Conservation (phyloP, 1,284 basidiomycete genomes). For the Austroboletus rostrupii region DNA sequence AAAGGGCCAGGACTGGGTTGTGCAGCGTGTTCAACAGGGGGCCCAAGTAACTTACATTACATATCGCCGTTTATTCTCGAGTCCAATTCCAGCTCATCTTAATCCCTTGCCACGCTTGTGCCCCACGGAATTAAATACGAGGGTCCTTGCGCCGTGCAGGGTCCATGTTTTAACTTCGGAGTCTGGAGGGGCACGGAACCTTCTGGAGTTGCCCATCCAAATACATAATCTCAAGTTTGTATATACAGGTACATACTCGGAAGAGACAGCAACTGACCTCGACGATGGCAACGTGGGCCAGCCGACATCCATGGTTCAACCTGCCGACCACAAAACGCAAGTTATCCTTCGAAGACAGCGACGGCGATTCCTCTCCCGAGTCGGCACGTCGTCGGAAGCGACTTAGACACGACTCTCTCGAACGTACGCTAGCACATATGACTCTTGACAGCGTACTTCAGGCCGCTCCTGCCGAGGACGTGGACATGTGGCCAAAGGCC, state of each 20-base stretch:
- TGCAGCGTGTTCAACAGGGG: neutral
- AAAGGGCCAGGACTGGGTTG: conserved; percentile 7
- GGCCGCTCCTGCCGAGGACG: conserved; percentile 11
- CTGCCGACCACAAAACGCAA: conserved; percentile 49
- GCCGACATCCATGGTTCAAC: conserved; percentile 56
- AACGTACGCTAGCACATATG: conserved; percentile 55
- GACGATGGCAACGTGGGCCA: conserved; percentile 31
- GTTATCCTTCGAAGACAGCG: conserved; percentile 23
- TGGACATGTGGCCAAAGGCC: conserved; percentile 11
- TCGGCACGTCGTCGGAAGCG: conserved; percentile 41
- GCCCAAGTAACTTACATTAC: conserved; percentile 11
- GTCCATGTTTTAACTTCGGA: neutral
- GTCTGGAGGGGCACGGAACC: conserved; percentile 1
- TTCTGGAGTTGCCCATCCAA: conserved; percentile 1
- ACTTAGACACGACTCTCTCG: conserved; percentile 46
- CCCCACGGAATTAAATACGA: neutral
- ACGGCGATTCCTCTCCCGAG: conserved; percentile 10
- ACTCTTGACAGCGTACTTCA: conserved; percentile 30
- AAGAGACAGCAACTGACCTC: neutral
- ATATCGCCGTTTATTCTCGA: conserved; percentile 9
- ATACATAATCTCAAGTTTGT: neutral
- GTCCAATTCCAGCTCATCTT: conserved; percentile 7
- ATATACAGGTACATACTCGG: no score
- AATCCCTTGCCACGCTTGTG: neutral
- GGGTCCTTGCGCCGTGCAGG: neutral